Percentiles rank a stretch among this genome's conserved stretches.
phyloP scores from a whole-genome alignment of 192 early-diverging fungal species.

The Coemansia sp. region DNA sequence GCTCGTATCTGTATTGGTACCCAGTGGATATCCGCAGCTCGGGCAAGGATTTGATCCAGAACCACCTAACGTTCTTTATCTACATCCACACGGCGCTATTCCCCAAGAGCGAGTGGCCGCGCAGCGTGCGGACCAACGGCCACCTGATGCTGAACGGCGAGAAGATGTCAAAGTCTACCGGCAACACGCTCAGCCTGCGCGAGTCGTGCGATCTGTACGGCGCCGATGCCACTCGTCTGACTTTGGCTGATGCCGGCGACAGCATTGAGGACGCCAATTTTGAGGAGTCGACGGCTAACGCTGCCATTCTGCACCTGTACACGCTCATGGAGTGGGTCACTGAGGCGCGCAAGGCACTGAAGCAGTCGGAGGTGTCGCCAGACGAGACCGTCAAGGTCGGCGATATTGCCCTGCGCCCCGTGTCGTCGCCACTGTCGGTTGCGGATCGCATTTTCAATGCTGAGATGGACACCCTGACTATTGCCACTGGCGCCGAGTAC shows the following conservation, averaged over 20 bases:
- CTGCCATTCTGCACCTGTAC: conserved; percentile 86
- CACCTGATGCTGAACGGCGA: conserved; percentile 91
- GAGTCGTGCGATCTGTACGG: conserved; percentile 82
- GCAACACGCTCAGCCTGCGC: conserved; percentile 86
- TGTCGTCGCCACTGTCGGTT: conserved; percentile 59
- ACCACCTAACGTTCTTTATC: conserved; percentile 96
- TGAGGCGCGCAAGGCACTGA: conserved; percentile 58
- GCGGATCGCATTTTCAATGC: conserved; percentile 84
- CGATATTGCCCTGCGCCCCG: conserved; percentile 48
- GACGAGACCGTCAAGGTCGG: conserved; percentile 22
- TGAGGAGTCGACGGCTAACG: conserved; percentile 89
- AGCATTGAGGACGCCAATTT: conserved; percentile 98
- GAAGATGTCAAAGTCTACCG: conserved; percentile 98
- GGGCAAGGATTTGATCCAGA: conserved; percentile 95
- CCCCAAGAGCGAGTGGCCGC: conserved; percentile 87
- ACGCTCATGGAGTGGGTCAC: conserved; percentile 89
- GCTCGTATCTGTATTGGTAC: conserved; percentile 97
- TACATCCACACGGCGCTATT: conserved; percentile 97
- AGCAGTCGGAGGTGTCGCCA: conserved; percentile 53
- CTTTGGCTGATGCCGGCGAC: conserved; percentile 96
- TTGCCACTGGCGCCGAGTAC: conserved; percentile 68
- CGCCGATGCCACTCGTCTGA: conserved; percentile 93
- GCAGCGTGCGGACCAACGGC: conserved; percentile 82
- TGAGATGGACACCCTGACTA: conserved; percentile 77
- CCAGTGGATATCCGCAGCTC: conserved; percentile 94